Evolutionary conservation across 768 basidiomycete species (phyloP), one percentile per base, ranked within the genome.

Genomic region (Tricholoma sp.): DNA sequence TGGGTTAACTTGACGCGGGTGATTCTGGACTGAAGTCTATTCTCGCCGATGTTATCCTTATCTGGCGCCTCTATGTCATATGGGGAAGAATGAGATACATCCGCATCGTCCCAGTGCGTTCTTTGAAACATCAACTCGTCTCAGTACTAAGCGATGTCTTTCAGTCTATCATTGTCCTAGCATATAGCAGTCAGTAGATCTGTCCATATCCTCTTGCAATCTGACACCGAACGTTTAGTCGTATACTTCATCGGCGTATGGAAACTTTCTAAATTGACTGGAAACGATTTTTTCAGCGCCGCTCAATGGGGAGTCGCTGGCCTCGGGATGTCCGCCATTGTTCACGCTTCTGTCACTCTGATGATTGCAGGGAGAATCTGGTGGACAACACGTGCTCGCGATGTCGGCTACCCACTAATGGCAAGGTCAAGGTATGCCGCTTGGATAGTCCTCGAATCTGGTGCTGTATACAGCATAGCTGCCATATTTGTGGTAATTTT

Each of bases 51-150:
- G 47, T 54, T 29, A 54, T 62, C 34, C 54, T 66, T 22, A 50
- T 66, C 12, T 66, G 63, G 63, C 52, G 63, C 16, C 29, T 66
- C 5, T 62, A 66, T 46, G 52, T 59, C 14, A 57, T 66, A 9
- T 66, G 63, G 62, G 59, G 56, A 27, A 5, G 24, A 27, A 27
- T 3, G 3, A 2, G 24, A 27, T 56, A 57, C 5, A 66, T 18
- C 49, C 57, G 14, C 51, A 16, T 50, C n/a, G 9, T 52, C 41
- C 56, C 51, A 12, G 56, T 57, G 41, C 12, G 39, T 31, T 21
- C 1, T 24, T 45, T 21, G 10, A 19, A 10, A 12, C 21, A 27
- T 11, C 6, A 11, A 4, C 10, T 21, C 12, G 2, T n/a, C 9
- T 31, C 43, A 32, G 16, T 27, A 19, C 7, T 12, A 24, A 5